phyloP scores from a whole-genome alignment of 2,329 filamentous ascomycete genomes.

The Madurella mycetomatis region DNA sequence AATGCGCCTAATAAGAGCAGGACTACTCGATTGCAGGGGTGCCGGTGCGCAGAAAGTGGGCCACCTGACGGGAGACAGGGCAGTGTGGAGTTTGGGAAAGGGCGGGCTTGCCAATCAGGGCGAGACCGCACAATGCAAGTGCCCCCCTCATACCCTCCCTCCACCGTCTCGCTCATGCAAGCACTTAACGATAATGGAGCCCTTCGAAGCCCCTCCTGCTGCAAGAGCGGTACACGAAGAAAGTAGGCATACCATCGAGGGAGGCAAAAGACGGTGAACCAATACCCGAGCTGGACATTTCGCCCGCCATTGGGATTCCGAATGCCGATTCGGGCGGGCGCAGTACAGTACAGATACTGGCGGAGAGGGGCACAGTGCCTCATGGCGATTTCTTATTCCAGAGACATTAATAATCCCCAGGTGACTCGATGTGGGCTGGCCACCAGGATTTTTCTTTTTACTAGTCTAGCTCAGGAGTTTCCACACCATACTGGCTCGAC shows the following conservation, averaged over 20 bases:
- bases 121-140: slow-evolving; percentile 11
- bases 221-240: neutral
- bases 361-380: neutral
- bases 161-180: slow-evolving; percentile 20
- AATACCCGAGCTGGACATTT: neutral
- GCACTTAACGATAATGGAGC: slow-evolving; percentile 17
- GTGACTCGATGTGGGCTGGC: neutral
- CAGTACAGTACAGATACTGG: neutral
- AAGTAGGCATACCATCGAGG: neutral
- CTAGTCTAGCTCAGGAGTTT: neutral
- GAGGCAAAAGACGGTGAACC: neutral
- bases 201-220: neutral
- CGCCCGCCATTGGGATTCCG: neutral
- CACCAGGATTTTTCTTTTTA: neutral
- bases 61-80: slow-evolving; percentile 26
- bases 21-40: slow-evolving; percentile 17
- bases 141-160: slow-evolving; percentile 13
- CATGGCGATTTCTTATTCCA: neutral
- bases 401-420: neutral
- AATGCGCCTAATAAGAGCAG: slow-evolving; percentile 29
- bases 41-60: slow-evolving; percentile 20
- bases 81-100: slow-evolving; percentile 12
- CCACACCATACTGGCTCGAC: neutral
- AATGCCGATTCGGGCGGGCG: neutral
- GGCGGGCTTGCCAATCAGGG: slow-evolving; percentile 20